Conservation (phyloP, 2,329 filamentous ascomycete genomes). For the Fusarium heterosporum region DNA sequence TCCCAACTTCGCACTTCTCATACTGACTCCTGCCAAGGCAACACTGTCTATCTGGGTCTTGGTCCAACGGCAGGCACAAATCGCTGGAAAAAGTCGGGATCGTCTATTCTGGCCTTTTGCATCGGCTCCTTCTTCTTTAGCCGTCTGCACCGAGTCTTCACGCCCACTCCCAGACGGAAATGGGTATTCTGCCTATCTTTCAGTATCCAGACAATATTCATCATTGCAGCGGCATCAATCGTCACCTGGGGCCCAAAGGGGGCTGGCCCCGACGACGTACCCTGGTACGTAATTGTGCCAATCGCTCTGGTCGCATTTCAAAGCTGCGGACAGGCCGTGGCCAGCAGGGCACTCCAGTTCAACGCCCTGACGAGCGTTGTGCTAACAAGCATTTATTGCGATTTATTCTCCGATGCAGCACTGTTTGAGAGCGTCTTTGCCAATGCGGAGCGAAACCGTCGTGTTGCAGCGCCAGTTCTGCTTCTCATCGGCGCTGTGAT, state of each 20-base stretch:
- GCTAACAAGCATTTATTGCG: constrained; percentile 84
- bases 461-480: constrained; percentile 61
- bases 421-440: constrained; percentile 54
- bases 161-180: constrained; percentile 64
- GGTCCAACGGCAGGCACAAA: constrained; percentile 64
- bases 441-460: constrained; percentile 64
- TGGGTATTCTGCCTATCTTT: constrained; percentile 75
- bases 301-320: constrained; percentile 80
- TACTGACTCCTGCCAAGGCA: constrained; percentile 59
- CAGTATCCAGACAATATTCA: constrained; percentile 62
- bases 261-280: constrained; percentile 57
- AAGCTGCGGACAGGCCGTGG: constrained; percentile 81
- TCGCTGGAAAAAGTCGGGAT: constrained; percentile 68
- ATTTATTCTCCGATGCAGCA: constrained; percentile 75
- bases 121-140: constrained; percentile 78
- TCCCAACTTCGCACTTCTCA: accelerated
- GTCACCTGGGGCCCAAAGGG: constrained; percentile 61
- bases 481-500: constrained; percentile 62
- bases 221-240: constrained; percentile 64
- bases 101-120: constrained; percentile 77
- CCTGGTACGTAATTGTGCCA: constrained; percentile 73
- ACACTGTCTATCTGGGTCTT: constrained; percentile 82
- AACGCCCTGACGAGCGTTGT: constrained; percentile 82
- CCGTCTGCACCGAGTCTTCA: constrained; percentile 70
- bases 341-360: constrained; percentile 75